Conservation (phyloP, 768 basidiomycete species). For the Dioszegia hungarica region DNA sequence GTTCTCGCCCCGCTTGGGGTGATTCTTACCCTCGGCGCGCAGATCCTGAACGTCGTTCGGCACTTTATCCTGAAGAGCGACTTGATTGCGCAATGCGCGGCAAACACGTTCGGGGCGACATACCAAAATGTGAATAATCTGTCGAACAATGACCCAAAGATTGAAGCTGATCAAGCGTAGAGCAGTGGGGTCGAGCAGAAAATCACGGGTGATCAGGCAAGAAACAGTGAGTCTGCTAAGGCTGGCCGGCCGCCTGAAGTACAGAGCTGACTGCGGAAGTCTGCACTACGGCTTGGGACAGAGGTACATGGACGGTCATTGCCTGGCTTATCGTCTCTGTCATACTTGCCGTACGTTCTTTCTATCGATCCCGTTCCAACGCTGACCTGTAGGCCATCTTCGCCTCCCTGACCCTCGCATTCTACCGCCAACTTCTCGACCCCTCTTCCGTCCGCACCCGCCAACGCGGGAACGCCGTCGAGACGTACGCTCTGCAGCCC, state of each 20-base stretch:
- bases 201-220: constrained; percentile 20
- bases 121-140: constrained; percentile 24
- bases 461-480: constrained; percentile 13
- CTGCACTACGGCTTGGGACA: constrained; percentile 54
- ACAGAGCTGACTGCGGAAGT: background rate
- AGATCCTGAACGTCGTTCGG: constrained; percentile 24
- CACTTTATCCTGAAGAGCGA: constrained; percentile 34
- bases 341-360: constrained; percentile 53
- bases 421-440: constrained; percentile 69
- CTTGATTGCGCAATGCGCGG: constrained; percentile 35
- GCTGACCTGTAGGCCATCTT: constrained; percentile 53
- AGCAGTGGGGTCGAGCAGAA: too few species aligned
- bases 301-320: constrained; percentile 66
- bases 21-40: constrained; percentile 25
- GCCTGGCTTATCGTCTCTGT: constrained; percentile 59
- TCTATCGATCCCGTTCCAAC: background rate
- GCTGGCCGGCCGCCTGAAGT: background rate
- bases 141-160: too few species aligned
- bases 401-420: constrained; percentile 63
- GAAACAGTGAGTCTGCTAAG: constrained; percentile 8
- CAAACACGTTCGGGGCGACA: constrained; percentile 5
- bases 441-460: constrained; percentile 54
- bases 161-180: background rate
- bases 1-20: constrained; percentile 37
- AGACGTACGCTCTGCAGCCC: constrained; percentile 27